A percentile compares a stretch with the other conserved stretches of the same genome.
These are phyloP conservation scores for Venturia aucupariae DNA, from an alignment of 2,329 filamentous ascomycete species.

Conservation along the genomic window DNA sequence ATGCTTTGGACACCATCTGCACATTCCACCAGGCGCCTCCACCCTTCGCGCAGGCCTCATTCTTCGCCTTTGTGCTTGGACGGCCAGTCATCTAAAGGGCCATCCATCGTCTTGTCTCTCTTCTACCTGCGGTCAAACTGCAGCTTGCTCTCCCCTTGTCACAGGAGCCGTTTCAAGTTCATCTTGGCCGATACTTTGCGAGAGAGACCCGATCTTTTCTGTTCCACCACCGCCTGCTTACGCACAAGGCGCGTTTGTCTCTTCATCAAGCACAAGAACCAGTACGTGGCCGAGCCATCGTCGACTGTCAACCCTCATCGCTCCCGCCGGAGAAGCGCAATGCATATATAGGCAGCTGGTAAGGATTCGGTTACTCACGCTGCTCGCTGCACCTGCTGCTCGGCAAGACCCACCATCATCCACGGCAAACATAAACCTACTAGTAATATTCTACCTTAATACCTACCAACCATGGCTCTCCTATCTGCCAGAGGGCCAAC, in stretches of 20 bases:
- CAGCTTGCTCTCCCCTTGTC: neutral
- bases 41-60: neutral
- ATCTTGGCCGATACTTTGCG: neutral
- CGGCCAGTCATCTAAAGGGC: neutral
- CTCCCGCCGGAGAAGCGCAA: neutral
- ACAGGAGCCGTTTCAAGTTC: conserved; percentile 1
- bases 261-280: neutral
- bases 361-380: neutral
- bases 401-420: neutral
- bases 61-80: neutral
- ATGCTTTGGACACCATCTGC: too few relatives aligned
- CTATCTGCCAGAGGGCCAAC: conserved; percentile 15
- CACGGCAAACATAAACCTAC: neutral
- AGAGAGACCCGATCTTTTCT: neutral
- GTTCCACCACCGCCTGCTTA: neutral
- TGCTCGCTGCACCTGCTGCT: neutral
- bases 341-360: neutral
- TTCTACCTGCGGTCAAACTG: neutral
- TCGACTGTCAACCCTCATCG: neutral
- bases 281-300: neutral
- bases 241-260: neutral
- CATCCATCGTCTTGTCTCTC: neutral
- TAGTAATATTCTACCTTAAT: conserved; percentile 2
- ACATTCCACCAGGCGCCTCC: neutral
- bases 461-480: conserved; percentile 12